A percentile compares a stretch with the other conserved stretches of the same genome.
Conservation (phyloP, 2,329 filamentous ascomycete species). For the Botrytis pseudocinerea region DNA sequence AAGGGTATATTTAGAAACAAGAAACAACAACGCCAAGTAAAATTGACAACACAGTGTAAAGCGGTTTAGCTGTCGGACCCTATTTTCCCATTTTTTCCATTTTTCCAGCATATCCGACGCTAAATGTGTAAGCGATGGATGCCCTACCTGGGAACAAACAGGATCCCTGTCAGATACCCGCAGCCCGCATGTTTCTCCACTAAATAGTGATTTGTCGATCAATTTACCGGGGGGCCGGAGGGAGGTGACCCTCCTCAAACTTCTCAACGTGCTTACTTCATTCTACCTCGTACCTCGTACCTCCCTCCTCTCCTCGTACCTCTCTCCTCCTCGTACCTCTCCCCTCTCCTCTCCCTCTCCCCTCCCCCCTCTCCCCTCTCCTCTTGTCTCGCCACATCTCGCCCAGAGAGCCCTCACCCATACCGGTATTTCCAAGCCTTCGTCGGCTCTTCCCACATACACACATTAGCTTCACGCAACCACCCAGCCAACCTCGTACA, state of each 20-base stretch:
- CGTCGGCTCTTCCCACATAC: neutral
- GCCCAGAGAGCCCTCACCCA: neutral
- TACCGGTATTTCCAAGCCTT: neutral
- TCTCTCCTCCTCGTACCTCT: no score
- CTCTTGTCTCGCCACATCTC: neutral
- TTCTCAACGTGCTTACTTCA: neutral
- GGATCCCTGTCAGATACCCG: neutral
- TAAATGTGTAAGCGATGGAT: neutral
- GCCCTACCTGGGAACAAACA: neutral
- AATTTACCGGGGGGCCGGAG: neutral
- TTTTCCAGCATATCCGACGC: neutral
- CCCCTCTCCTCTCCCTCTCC: no score
- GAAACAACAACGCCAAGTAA: neutral
- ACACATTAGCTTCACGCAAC: neutral
- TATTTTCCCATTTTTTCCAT: neutral
- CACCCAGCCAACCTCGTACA: neutral
- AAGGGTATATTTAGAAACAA: neutral
- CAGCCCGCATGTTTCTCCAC: neutral
- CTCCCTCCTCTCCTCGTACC: no score
- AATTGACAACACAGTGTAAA: neutral
- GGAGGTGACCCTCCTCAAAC: neutral
- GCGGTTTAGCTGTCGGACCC: neutral
- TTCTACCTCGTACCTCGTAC: neutral
- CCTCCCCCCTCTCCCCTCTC: neutral
- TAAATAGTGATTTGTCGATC: neutral